phyloP scores from a whole-genome alignment of 495 filamentous ascomycete genomes.

The Aspergillus campestris region DNA sequence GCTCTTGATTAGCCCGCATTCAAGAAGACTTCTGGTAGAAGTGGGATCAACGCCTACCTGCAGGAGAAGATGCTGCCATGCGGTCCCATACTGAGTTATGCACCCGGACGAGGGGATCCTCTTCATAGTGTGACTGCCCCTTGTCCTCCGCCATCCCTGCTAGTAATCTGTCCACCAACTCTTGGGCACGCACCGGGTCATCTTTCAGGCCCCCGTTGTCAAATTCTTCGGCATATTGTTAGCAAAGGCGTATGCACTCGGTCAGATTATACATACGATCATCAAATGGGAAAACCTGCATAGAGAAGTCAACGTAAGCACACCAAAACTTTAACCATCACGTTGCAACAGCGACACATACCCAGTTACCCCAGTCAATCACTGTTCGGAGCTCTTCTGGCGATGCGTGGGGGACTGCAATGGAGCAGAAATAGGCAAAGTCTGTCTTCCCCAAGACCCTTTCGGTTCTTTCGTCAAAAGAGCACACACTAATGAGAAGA shows the following conservation, averaged over 20 bases:
- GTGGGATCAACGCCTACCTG: slow-evolving; percentile 1
- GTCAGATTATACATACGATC: slow-evolving; percentile 11
- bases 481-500: slow-evolving; percentile 7
- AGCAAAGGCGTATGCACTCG: neutral
- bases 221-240: slow-evolving; percentile 14
- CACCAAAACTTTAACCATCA: neutral
- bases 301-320: neutral
- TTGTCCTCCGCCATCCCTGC: slow-evolving; percentile 9
- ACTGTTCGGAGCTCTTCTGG: slow-evolving; percentile 15
- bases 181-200: slow-evolving; percentile 13
- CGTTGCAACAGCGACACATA: neutral
- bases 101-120: slow-evolving; percentile 7
- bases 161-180: slow-evolving; percentile 13
- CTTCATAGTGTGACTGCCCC: neutral
- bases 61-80: slow-evolving; percentile 2
- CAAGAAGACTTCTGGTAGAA: neutral
- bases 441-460: slow-evolving; percentile 5
- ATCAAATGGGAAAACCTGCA: slow-evolving; percentile 21
- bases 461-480: slow-evolving; percentile 2
- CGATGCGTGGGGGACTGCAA: slow-evolving; percentile 15
- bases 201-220: slow-evolving; percentile 20
- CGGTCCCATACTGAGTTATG: slow-evolving; percentile 17
- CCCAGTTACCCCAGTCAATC: slow-evolving; percentile 29
- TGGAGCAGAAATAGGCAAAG: slow-evolving; percentile 13
- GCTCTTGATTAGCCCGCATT: neutral